A percentile compares a stretch with the other conserved stretches of the same genome.
Evolutionary conservation across 768 basidiomycete species (phyloP).

Genomic region (Favolaschia claudopus): DNA sequence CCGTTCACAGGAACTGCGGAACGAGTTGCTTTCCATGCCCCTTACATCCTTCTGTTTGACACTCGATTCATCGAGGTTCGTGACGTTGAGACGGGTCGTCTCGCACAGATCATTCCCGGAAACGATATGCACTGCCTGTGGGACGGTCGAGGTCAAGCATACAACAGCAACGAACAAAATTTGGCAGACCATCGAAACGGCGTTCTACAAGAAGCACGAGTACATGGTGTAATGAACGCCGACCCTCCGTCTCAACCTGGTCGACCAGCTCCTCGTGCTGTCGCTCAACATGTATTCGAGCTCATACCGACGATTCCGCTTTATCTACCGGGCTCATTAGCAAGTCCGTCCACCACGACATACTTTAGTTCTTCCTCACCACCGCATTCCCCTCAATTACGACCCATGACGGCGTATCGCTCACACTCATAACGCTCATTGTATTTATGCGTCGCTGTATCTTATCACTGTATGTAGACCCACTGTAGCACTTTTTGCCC

Average conservation of each 20-base stretch:
- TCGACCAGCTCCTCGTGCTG: constrained; percentile 50
- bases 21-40: constrained; percentile 87
- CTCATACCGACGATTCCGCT: constrained; percentile 80
- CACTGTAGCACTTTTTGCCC: too few relatives aligned
- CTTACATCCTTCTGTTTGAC: constrained; percentile 89
- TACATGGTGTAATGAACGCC: constrained; percentile 87
- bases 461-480: too few relatives aligned
- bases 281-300: constrained; percentile 80
- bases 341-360: constrained; percentile 27
- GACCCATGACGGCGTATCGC: constrained; percentile 20
- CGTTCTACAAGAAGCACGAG: constrained; percentile 78
- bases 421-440: constrained; percentile 10
- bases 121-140: constrained; percentile 86
- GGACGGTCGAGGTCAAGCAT: constrained; percentile 75
- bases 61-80: constrained; percentile 91
- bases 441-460: too few relatives aligned
- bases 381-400: constrained; percentile 21
- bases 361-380: constrained; percentile 26
- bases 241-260: constrained; percentile 50
- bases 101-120: constrained; percentile 84
- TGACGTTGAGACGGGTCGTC: constrained; percentile 79
- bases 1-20: constrained; percentile 67
- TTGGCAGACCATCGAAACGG: constrained; percentile 58
- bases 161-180: constrained; percentile 72
- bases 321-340: constrained; percentile 55